Evolutionary conservation across 202 grass and related monocot species (phyloP).

Genomic region (Panicum virgatum): DNA sequence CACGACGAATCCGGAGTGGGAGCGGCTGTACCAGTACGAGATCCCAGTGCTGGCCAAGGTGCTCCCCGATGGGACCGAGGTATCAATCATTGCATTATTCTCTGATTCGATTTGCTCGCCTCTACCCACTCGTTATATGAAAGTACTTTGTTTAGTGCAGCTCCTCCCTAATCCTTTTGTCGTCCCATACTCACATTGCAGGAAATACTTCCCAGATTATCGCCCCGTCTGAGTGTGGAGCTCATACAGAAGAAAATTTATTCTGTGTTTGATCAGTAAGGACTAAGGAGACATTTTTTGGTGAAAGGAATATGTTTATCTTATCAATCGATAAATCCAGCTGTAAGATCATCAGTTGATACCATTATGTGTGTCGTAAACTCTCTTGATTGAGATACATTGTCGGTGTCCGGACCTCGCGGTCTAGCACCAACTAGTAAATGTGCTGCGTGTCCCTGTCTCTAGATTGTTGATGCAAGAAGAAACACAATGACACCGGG

Average conservation of each 20-base stretch:
- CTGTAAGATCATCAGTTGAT: slow-evolving; percentile 24
- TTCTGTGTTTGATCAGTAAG: slow-evolving; percentile 65
- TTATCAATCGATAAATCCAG: neutral
- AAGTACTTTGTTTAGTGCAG: neutral
- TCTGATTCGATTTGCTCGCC: neutral
- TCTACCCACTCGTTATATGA: neutral
- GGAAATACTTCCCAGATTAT: slow-evolving; percentile 85
- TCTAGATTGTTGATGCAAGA: too few species aligned
- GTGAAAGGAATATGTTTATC: neutral
- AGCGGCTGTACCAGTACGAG: slow-evolving; percentile 85
- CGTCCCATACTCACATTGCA: slow-evolving; percentile 32
- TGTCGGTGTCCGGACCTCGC: too few species aligned
- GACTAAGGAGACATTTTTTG: slow-evolving; percentile 40
- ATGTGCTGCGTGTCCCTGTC: too few species aligned
- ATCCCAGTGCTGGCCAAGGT: slow-evolving; percentile 87
- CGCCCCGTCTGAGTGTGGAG: slow-evolving; percentile 81
- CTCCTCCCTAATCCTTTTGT: neutral
- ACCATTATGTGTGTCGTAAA: neutral
- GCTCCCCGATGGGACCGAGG: slow-evolving; percentile 80
- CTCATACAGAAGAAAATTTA: slow-evolving; percentile 83
- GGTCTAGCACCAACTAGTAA: too few species aligned
- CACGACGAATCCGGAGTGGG: slow-evolving; percentile 72
- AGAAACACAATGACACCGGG: too few species aligned
- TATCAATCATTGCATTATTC: slow-evolving; percentile 12
- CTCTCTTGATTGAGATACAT: slow-evolving; percentile 19